These are phyloP conservation scores for Lippia alba DNA, from an alignment of 305 asterid genomes.

Conservation along the genomic window DNA sequence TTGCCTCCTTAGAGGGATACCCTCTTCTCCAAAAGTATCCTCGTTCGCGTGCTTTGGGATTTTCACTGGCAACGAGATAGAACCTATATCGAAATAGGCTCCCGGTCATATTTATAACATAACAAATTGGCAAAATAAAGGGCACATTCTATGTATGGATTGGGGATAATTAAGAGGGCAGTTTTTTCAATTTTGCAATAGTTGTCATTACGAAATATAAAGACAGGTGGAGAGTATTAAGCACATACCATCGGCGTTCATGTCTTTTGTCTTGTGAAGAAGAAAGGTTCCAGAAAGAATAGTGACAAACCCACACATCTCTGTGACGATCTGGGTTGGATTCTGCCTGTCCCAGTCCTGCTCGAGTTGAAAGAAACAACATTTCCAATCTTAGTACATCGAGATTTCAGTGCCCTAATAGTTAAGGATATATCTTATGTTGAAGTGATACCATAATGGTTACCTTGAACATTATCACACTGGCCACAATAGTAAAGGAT, in stretches of 20 bases:
- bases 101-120: too few relatives aligned
- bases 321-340: slow-evolving; percentile 92
- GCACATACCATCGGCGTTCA: slow-evolving; percentile 67
- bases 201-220: too few relatives aligned
- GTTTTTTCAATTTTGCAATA: too few relatives aligned
- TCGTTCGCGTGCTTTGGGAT: slow-evolving; percentile 60
- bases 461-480: slow-evolving; percentile 99
- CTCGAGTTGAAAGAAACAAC: slow-evolving; percentile 23
- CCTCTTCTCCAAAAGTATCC: slow-evolving; percentile 65
- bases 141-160: too few relatives aligned
- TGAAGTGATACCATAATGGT: slow-evolving; percentile 16
- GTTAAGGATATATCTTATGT: too few relatives aligned
- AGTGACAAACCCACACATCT: slow-evolving; percentile 94
- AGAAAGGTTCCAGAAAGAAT: slow-evolving; percentile 96
- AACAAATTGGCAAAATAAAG: too few relatives aligned
- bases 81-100: slow-evolving; percentile 39
- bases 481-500: slow-evolving; percentile 91
- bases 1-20: slow-evolving; percentile 85
- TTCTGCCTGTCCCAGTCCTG: slow-evolving; percentile 99
- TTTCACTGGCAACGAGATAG: slow-evolving; percentile 40
- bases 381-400: slow-evolving; percentile 19
- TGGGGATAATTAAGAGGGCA: too few relatives aligned
- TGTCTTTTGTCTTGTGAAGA: slow-evolving; percentile 98
- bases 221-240: not conserved
- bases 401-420: not conserved